Evolutionary conservation across 345 rosid genomes (phyloP).

Genomic region (Atalantia buxifolia): DNA sequence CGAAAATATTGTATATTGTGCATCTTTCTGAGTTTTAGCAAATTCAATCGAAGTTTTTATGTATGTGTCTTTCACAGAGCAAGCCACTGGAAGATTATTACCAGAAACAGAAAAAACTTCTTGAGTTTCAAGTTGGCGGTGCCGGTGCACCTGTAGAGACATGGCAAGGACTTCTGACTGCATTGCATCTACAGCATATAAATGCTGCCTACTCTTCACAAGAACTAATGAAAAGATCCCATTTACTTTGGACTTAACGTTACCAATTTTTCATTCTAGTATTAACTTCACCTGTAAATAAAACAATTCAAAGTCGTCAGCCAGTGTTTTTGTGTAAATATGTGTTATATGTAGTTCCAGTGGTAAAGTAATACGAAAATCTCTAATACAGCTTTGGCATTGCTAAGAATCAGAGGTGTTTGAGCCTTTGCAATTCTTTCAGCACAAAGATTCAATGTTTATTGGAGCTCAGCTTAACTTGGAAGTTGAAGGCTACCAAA

Average conservation of each 20-base stretch:
- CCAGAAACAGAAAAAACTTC: constrained; percentile 31
- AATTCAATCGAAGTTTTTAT: background rate
- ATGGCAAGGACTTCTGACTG: constrained; percentile 39
- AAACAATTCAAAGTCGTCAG: background rate
- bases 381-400: background rate
- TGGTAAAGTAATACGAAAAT: background rate
- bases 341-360: background rate
- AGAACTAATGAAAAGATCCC: background rate
- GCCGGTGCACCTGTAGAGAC: constrained; percentile 31
- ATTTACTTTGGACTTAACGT: background rate
- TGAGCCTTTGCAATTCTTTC: background rate
- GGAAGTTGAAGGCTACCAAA: background rate
- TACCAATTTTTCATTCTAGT: background rate
- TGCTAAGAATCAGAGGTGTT: background rate
- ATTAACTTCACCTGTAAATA: background rate
- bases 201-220: background rate
- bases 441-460: too few species aligned
- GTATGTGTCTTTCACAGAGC: constrained; percentile 15
- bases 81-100: constrained; percentile 42
- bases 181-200: constrained; percentile 24
- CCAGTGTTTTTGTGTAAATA: background rate
- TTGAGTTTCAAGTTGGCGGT: constrained; percentile 34
- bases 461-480: background rate
- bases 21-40: background rate
- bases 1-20: background rate